A percentile compares a stretch with the other conserved stretches of the same genome.
phyloP scores from a whole-genome alignment of 352 stramenopile genomes.

The Phytophthora europaea region DNA sequence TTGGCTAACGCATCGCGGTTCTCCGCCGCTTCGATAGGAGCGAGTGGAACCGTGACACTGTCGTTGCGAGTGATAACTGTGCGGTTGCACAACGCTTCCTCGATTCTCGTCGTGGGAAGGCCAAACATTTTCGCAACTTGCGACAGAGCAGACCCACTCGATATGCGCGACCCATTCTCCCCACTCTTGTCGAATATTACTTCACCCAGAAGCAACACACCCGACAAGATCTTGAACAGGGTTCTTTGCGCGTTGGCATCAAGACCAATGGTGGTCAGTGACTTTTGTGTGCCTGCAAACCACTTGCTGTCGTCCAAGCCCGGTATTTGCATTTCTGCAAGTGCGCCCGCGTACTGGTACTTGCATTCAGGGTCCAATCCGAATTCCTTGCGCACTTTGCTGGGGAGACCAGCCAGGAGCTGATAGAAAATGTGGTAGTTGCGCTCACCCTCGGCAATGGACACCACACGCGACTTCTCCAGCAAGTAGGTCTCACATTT shows the following conservation, averaged over 20 bases:
- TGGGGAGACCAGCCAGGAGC: conserved; percentile 76
- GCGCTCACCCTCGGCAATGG: conserved; percentile 95
- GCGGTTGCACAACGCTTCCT: conserved; percentile 93
- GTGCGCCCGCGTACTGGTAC: conserved; percentile 81
- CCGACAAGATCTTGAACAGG: conserved; percentile 90
- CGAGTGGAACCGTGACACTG: conserved; percentile 85
- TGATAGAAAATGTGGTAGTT: conserved; percentile 99
- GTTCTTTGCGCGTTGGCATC: conserved; percentile 59
- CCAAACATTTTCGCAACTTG: conserved; percentile 93
- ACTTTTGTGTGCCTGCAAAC: conserved; percentile 82
- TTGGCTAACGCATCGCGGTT: conserved; percentile 97
- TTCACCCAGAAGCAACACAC: conserved; percentile 97
- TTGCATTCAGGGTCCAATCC: conserved; percentile 68
- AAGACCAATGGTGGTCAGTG: conserved; percentile 83
- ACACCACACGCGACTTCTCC: conserved; percentile 97
- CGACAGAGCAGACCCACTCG: conserved; percentile 64
- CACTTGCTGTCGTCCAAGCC: conserved; percentile 89
- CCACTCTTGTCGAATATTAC: conserved; percentile 90
- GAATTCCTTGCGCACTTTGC: conserved; percentile 63
- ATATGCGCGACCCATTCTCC: conserved; percentile 82
- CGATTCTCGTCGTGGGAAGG: conserved; percentile 87
- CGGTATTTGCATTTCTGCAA: conserved; percentile 85
- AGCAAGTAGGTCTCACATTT: conserved; percentile 96
- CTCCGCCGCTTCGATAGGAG: conserved; percentile 92
- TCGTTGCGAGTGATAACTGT: conserved; percentile 93